A percentile compares a stretch with the other conserved stretches of the same genome.
Evolutionary conservation across 1,284 basidiomycete species (phyloP).

Genomic region (Hypsizygus ulmarius): DNA sequence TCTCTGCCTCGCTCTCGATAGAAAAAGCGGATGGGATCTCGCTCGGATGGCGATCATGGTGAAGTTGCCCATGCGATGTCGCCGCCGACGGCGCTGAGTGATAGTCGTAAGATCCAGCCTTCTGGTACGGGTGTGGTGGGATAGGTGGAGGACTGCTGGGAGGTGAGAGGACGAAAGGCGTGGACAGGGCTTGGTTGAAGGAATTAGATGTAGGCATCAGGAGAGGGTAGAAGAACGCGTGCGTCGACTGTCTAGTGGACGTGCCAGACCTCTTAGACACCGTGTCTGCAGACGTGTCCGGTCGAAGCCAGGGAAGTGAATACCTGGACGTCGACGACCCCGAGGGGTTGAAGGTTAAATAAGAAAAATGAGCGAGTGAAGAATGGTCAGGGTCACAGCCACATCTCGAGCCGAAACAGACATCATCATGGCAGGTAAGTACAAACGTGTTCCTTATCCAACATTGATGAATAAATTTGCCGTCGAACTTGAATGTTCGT

Average conservation of each 20-base stretch:
- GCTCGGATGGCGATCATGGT: not conserved
- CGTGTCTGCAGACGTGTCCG: conserved; percentile 1
- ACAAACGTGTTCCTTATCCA: no score
- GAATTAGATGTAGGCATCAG: conserved; percentile 2
- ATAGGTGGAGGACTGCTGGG: not conserved
- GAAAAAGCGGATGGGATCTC: not conserved
- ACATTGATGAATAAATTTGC: no score
- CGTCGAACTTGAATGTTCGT: no score
- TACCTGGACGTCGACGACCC: conserved; percentile 4
- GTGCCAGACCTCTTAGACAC: conserved; percentile 1
- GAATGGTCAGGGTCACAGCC: conserved; percentile 1
- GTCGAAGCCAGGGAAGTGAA: conserved; percentile 5
- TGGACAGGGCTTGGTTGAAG: not conserved
- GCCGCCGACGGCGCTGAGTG: not conserved
- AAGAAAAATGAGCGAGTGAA: not conserved
- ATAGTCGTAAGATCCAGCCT: conserved; percentile 1
- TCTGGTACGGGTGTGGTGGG: conserved; percentile 7
- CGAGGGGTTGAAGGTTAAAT: conserved; percentile 2
- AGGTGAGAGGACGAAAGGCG: conserved; percentile 1
- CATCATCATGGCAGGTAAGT: not conserved
- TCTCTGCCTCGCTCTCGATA: not conserved
- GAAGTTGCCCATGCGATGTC: not conserved
- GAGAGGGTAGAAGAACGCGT: conserved; percentile 7
- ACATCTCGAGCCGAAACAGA: not conserved
- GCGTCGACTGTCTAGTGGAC: not conserved